These are phyloP conservation scores for Phytophthora niederhauseri DNA, from an alignment of 352 stramenopile genomes.

Conservation along the genomic window DNA sequence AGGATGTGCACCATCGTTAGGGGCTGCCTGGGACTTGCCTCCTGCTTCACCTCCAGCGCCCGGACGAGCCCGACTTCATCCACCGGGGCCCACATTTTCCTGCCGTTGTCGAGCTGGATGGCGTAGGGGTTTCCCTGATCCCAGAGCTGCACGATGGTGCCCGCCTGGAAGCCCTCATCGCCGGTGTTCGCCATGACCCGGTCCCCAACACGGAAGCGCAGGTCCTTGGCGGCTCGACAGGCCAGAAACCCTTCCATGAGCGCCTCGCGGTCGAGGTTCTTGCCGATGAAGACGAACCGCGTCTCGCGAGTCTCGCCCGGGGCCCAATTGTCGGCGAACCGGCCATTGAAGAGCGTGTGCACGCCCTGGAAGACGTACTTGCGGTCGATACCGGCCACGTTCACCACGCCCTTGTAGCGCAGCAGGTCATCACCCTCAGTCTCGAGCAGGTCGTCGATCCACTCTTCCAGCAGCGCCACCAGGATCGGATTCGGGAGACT, in stretches of 20 bases:
- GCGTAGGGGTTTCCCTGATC: constrained; percentile 58
- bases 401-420: constrained; percentile 94
- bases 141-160: constrained; percentile 50
- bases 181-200: constrained; percentile 45
- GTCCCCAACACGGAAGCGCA: constrained; percentile 55
- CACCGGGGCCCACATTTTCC: constrained; percentile 51
- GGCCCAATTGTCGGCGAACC: constrained; percentile 85
- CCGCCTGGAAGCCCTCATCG: constrained; percentile 44
- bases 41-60: constrained; percentile 20
- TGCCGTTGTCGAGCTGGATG: constrained; percentile 44
- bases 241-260: constrained; percentile 55
- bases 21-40: constrained; percentile 18
- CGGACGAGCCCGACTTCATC: constrained; percentile 47
- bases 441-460: constrained; percentile 94
- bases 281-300: constrained; percentile 97
- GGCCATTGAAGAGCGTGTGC: constrained; percentile 96
- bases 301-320: constrained; percentile 81
- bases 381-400: constrained; percentile 91
- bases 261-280: constrained; percentile 73
- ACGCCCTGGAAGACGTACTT: constrained; percentile 98
- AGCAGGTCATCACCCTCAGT: constrained; percentile 92
- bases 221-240: constrained; percentile 37
- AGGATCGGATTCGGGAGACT: constrained; percentile 65
- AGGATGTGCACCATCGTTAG: constrained; percentile 36
- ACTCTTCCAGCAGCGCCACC: constrained; percentile 94